Percentiles rank a stretch among this genome's conserved stretches.
phyloP scores from a whole-genome alignment of 768 basidiomycete genomes.

The Gymnopilus dilepis region DNA sequence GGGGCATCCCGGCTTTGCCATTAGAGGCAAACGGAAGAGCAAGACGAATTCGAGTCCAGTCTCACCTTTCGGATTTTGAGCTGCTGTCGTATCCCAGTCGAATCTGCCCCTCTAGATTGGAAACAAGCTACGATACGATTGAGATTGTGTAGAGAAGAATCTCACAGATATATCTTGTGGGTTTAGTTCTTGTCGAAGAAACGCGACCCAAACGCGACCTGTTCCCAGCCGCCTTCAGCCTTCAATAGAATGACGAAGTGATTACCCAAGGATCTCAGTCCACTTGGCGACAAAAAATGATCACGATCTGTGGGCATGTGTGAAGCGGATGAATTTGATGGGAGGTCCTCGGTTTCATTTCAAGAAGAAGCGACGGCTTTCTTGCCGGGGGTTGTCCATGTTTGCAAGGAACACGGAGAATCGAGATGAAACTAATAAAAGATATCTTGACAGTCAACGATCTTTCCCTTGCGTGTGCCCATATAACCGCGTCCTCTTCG shows the following conservation, averaged over 20 bases:
- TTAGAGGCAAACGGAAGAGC: background rate
- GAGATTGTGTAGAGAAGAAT: too few species aligned
- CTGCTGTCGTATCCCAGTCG: background rate
- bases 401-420: constrained; percentile 2
- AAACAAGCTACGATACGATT: too few species aligned
- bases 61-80: background rate
- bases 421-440: constrained; percentile 1
- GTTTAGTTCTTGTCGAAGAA: background rate
- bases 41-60: too few species aligned
- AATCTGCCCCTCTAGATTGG: too few species aligned
- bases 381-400: background rate
- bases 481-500: constrained; percentile 5
- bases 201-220: background rate
- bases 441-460: background rate
- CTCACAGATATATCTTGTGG: too few species aligned
- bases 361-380: background rate
- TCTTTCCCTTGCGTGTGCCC: background rate
- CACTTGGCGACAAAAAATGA: background rate
- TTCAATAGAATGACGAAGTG: background rate
- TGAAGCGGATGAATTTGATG: background rate
- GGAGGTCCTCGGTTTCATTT: constrained; percentile 3
- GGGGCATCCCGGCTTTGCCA: background rate
- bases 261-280: too few species aligned
- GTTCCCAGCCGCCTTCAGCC: background rate
- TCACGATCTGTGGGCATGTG: background rate